phyloP scores from a whole-genome alignment of 2,329 filamentous ascomycete species.

The Talaromyces rugulosus region DNA sequence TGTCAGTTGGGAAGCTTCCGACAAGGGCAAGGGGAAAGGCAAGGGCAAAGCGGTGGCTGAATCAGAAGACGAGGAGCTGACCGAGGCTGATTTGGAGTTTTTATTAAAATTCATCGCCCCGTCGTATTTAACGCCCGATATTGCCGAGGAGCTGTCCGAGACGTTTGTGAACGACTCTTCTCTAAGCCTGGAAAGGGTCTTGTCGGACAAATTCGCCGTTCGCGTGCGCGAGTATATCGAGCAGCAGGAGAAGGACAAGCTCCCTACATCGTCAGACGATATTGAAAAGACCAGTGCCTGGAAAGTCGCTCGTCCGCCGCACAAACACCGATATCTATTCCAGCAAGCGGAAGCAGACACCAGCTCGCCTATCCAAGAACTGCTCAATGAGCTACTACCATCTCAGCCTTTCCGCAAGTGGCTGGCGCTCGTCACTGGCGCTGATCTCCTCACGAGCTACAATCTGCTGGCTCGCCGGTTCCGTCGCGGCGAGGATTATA shows the following conservation, averaged over 20 bases:
- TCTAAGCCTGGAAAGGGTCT: constrained; percentile 73
- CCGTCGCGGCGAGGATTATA: constrained; percentile 83
- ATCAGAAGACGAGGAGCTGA: constrained; percentile 55
- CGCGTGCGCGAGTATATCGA: constrained; percentile 69
- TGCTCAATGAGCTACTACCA: constrained; percentile 77
- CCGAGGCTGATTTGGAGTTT: constrained; percentile 80
- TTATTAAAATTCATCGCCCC: constrained; percentile 86
- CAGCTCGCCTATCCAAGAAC: constrained; percentile 61
- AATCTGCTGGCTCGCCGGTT: constrained; percentile 84
- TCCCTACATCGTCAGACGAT: constrained; percentile 42
- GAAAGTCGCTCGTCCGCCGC: constrained; percentile 79
- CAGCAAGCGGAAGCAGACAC: constrained; percentile 50
- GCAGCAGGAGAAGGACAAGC: constrained; percentile 54
- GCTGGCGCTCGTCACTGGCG: constrained; percentile 77
- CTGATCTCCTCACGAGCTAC: constrained; percentile 61
- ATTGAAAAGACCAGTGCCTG: constrained; percentile 60
- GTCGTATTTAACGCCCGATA: constrained; percentile 87
- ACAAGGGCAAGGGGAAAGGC: constrained; percentile 25
- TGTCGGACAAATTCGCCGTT: constrained; percentile 72
- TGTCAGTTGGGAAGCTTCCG: constrained; percentile 40
- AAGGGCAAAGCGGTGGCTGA: constrained; percentile 44
- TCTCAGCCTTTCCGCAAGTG: constrained; percentile 84
- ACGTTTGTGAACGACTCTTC: constrained; percentile 80
- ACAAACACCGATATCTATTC: constrained; percentile 93
- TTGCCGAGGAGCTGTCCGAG: constrained; percentile 73